Base-by-base conservation (phyloP, 495 filamentous ascomycete genomes). In the Xylaria longipes region DNA sequence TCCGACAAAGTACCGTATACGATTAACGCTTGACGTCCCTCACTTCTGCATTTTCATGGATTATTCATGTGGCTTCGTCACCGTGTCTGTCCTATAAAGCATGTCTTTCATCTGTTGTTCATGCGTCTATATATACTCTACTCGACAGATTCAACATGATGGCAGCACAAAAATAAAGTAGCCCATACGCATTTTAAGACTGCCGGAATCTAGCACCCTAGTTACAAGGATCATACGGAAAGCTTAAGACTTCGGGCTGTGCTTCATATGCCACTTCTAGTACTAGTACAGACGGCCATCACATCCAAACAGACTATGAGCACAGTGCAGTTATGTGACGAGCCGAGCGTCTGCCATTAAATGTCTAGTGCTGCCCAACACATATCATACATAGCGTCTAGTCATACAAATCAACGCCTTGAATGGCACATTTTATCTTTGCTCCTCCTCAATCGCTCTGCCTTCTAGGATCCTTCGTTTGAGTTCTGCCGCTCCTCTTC, bases 401-500 rank as follows among this genome's bases (percentile, higher is more conserved):
- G 25, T 65, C 63, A 25, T 65, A 65, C 63, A 65, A 37, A n/a
- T 35, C 17, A 22, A 25, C 29, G 45, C 31, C 41, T 31, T 46
- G 17, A 52, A 66, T 9, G 9, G 12, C 9, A 27, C 25, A 37
- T 12, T 37, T 27, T 0, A 12, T 63, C 9, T 17, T 43, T 4
- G 6, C 7, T 25, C 15, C 27, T 33, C 20, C 17, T 37, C 7
- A 9, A 37, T 46, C 29, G 3, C 33, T 46, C 57, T 39, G n/a
- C 22, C 14, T 29, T 56, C 74, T 68, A 25, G 57, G 73, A 29
- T 58, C 48, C 61, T 65, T 72, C 75, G 57, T 72, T 70, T 14
- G 64, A 74, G 57, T 66, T 74, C 72, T 56, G 71, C 71, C 85
- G 84, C 80, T 90, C 86, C 75, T 96, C 94, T 80, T 99, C 96